Evolutionary conservation across 2,329 filamentous ascomycete species (phyloP), one percentile per base, ranked within the genome.

Genomic region (Intubia oerlemansii): DNA sequence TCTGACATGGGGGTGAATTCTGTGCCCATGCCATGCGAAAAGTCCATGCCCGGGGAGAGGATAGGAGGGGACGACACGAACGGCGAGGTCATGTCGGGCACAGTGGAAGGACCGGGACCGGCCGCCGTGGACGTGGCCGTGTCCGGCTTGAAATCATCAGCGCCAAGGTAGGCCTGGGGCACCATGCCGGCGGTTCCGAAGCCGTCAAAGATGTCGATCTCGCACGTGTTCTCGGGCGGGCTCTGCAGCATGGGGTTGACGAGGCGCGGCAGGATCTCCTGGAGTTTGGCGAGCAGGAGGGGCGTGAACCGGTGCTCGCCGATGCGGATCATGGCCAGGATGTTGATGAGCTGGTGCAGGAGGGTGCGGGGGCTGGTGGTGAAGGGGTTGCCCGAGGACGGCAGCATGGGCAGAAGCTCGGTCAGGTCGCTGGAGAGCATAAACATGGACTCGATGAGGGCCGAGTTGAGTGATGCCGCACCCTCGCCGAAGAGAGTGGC

Each of bases 401-500:
- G 64, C 28, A 71, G 66, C 28, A 71, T 57, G 7, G 71, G 61
- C 31, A 91, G 66, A 14, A 79, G 70, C 37, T 85, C 76, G 7
- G 64, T 73, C 35, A 88, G 56, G 11, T 71, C 69, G 45, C 65
- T 75, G 10, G 77, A 69, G 20, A 84, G 65, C 38, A 84, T 75
- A 40, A 88, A 66, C 10, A 91, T 52, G 44, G 85, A 85, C 44
- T 84, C 78, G 34, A 88, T 68, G 48, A 90, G 47, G 16, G 75
- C 75, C 22, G 78, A 63, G 12, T 73, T 75, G 38, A 84, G 60
- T 4, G 84, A 56, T 37, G 85, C 78, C 54, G 81, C 72, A 3
- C 70, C 69, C 38, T 72, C 62, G 20, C 67, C 66, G 0, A 74
- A 72, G 41, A 88, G 75, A 30, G 75, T 66, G 11, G 69, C 66